Conservation (phyloP, 208 protist genomes). For the Strigomonas galati region DNA sequence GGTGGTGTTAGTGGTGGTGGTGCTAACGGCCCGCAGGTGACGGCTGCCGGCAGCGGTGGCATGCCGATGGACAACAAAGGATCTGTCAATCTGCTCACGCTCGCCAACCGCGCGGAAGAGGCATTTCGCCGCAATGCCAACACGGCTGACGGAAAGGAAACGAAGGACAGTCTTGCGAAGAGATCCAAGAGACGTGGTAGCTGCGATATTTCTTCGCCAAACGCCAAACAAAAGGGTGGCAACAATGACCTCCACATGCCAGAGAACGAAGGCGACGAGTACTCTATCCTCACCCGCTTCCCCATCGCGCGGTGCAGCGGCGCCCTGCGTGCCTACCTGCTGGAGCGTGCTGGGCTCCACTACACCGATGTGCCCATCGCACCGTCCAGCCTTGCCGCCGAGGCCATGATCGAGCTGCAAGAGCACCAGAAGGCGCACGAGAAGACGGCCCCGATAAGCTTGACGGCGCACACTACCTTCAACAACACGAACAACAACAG, state of each 20-base stretch:
- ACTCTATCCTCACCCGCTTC: slow-evolving; percentile 20
- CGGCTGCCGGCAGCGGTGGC: background rate
- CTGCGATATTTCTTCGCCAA: too few relatives aligned
- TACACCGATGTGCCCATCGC: slow-evolving; percentile 25
- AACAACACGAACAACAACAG: background rate
- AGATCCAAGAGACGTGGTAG: too few relatives aligned
- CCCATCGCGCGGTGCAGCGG: slow-evolving; percentile 23
- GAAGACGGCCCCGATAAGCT: background rate
- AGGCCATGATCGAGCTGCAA: slow-evolving; percentile 13
- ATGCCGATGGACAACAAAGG: background rate
- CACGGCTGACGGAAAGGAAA: background rate
- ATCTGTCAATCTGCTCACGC: background rate
- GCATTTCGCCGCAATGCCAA: background rate
- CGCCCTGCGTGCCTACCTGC: slow-evolving; percentile 16
- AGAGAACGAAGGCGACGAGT: background rate
- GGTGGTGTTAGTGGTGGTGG: too few relatives aligned
- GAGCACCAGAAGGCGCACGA: slow-evolving; percentile 14
- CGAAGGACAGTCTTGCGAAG: background rate
- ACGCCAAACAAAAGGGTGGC: background rate
- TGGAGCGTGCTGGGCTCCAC: slow-evolving; percentile 15
- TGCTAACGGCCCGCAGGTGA: background rate
- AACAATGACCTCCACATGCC: background rate
- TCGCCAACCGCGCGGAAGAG: background rate
- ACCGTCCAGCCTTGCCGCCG: slow-evolving; percentile 3
- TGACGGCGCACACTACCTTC: background rate